These are phyloP conservation scores for Vigna mungo DNA, from an alignment of 306 rosid genomes.

Conservation along the genomic window DNA sequence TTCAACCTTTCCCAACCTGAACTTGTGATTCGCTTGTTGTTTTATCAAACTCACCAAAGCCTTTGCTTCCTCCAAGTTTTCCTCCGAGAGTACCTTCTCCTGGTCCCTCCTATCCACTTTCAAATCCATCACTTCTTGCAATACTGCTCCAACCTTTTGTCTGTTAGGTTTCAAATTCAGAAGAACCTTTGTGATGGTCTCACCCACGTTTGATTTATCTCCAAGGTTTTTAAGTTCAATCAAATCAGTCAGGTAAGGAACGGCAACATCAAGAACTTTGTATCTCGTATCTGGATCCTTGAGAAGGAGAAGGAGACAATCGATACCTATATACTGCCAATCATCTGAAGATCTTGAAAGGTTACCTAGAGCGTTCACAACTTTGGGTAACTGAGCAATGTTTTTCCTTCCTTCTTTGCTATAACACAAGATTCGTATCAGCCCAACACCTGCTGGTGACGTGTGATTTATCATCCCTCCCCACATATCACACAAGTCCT, in stretches of 20 bases:
- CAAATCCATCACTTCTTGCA: conserved; percentile 50
- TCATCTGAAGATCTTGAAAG: conserved; percentile 84
- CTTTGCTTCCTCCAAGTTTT: conserved; percentile 53
- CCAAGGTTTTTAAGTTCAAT: conserved; percentile 65
- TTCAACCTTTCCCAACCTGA: conserved; percentile 62
- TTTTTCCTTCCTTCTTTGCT: conserved; percentile 62
- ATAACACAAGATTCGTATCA: conserved; percentile 71
- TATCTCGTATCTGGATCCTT: conserved; percentile 70
- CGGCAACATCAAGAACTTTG: conserved; percentile 58
- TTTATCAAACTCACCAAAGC: conserved; percentile 49
- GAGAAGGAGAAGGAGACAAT: conserved; percentile 80
- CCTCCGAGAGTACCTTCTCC: conserved; percentile 48
- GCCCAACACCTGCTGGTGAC: conserved; percentile 78
- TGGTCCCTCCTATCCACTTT: conserved; percentile 50
- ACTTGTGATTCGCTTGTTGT: conserved; percentile 60
- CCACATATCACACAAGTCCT: conserved; percentile 68
- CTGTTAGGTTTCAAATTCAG: conserved; percentile 37
- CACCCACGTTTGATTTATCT: conserved; percentile 63
- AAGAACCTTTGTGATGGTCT: conserved; percentile 57
- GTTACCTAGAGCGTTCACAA: conserved; percentile 58
- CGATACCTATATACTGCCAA: conserved; percentile 86
- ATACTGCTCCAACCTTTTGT: conserved; percentile 17
- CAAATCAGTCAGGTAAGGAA: conserved; percentile 62
- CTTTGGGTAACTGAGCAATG: conserved; percentile 55
- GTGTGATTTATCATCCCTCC: conserved; percentile 76